phyloP scores from a whole-genome alignment of 106 monocot species.

The Hemerocallis citrina region DNA sequence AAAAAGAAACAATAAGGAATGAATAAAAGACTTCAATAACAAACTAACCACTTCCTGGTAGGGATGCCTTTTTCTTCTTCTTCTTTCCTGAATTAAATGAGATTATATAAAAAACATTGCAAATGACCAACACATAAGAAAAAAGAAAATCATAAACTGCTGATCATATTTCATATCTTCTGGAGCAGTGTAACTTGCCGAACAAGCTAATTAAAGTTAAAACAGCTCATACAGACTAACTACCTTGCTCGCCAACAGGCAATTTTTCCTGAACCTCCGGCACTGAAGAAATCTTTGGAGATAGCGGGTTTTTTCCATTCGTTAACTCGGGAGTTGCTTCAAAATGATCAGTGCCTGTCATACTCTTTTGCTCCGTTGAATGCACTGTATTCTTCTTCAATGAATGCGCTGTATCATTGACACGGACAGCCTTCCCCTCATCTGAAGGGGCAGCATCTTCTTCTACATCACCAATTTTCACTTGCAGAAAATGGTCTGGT shows the following conservation, averaged over 20 bases:
- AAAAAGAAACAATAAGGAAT: neutral
- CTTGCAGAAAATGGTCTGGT: neutral
- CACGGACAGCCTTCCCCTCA: neutral
- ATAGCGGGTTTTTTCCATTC: constrained; percentile 35
- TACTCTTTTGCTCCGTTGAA: too few relatives aligned
- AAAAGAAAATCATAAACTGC: neutral
- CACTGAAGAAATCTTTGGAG: constrained; percentile 35
- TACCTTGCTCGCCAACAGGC: constrained; percentile 58
- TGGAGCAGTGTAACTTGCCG: neutral
- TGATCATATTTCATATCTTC: neutral
- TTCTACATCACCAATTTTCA: neutral
- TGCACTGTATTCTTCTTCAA: too few relatives aligned
- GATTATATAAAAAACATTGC: neutral
- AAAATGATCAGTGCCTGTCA: constrained; percentile 14
- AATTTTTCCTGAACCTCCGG: constrained; percentile 64
- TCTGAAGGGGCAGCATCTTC: constrained; percentile 2
- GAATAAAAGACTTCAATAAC: neutral
- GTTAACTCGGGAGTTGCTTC: constrained; percentile 38
- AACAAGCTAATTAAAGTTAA: neutral
- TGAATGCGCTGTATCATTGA: neutral
- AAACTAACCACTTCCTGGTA: constrained; percentile 49
- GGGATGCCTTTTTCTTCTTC: constrained; percentile 72
- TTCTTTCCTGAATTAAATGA: constrained; percentile 52
- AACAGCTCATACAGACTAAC: neutral
- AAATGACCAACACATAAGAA: neutral